Evolutionary conservation across 2,329 filamentous ascomycete species (phyloP).

Genomic region (Lojkania enalia): DNA sequence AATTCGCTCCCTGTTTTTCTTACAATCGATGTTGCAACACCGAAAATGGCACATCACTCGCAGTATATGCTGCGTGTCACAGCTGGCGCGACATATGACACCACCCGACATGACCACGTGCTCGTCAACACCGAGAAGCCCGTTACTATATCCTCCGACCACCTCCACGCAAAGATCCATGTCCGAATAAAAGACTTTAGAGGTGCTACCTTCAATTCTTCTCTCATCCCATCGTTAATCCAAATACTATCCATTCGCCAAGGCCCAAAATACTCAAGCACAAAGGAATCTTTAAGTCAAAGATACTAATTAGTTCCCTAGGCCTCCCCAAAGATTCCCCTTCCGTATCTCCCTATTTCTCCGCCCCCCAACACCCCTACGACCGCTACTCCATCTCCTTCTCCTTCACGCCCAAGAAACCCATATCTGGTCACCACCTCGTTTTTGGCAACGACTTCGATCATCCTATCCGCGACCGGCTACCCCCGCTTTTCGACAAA

Average conservation of each 20-base stretch:
- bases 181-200: constrained; percentile 72
- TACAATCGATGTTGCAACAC: background rate
- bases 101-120: constrained; percentile 70
- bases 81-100: constrained; percentile 76
- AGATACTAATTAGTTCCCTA: constrained; percentile 26
- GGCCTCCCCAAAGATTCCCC: constrained; percentile 76
- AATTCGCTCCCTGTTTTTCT: background rate
- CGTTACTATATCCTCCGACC: constrained; percentile 64
- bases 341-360: constrained; percentile 75
- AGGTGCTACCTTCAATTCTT: constrained; percentile 28
- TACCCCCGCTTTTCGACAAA: constrained; percentile 84
- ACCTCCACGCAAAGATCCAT: constrained; percentile 68
- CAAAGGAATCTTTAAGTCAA: background rate
- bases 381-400: constrained; percentile 89
- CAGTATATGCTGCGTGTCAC: constrained; percentile 83
- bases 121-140: constrained; percentile 72
- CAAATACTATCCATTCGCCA: background rate
- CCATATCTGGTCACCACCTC: constrained; percentile 70
- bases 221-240: background rate
- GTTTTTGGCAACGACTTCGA: constrained; percentile 98
- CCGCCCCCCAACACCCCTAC: constrained; percentile 65
- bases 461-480: constrained; percentile 78
- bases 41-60: constrained; percentile 55
- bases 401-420: constrained; percentile 71
- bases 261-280: background rate